Evolutionary conservation across 352 stramenopile genomes (phyloP), one percentile per base, ranked within the genome.

Genomic region (Phytophthora sansomeana): DNA sequence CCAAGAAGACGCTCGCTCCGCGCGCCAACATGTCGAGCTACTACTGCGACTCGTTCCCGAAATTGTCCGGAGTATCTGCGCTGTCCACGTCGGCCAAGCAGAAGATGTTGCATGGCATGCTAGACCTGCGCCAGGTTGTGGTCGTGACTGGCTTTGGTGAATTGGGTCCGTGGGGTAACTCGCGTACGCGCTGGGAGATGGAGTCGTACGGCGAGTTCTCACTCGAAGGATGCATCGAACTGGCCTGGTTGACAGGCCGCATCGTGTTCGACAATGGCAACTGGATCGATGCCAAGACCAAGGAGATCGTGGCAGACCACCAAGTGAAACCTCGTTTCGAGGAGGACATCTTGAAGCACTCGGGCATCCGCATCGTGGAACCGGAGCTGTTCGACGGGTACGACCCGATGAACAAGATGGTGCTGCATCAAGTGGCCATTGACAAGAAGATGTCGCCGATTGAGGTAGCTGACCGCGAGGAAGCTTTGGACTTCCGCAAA

Each of bases 151-250:
- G 89, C 35, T 97, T 92, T 51, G 89, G 89, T 39, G 89, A 97
- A 67, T 83, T 97, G 17, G 83, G 89, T 39, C 89, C 89, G 38
- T 97, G 83, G 80, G 89, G 89, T 32, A 96, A 90, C 55, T 77
- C 87, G 16, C 89, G 88, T 19, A 96, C 88, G 21, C 84, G 87
- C 8, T 97, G 90, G 90, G 90, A 97, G 72, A 96, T 97, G 84
- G 90, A 97, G 63, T 93, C 85, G 51, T 96, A 81, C 65, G 90
- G 90, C 38, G 80, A 94, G 64, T 96, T 97, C 63, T 97, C 90
- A 26, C 63, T 97, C 8, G 88, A 97, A 85, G 90, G 90, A 14
- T 92, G 84, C 58, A 92, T 97, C 51, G 90, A 97, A 58, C 52
- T 97, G 10, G 90, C 88, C 16, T 97, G 90, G 90, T 41, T 96